Conservation (phyloP, 2,329 filamentous ascomycete species). For the Alternaria infectoria region DNA sequence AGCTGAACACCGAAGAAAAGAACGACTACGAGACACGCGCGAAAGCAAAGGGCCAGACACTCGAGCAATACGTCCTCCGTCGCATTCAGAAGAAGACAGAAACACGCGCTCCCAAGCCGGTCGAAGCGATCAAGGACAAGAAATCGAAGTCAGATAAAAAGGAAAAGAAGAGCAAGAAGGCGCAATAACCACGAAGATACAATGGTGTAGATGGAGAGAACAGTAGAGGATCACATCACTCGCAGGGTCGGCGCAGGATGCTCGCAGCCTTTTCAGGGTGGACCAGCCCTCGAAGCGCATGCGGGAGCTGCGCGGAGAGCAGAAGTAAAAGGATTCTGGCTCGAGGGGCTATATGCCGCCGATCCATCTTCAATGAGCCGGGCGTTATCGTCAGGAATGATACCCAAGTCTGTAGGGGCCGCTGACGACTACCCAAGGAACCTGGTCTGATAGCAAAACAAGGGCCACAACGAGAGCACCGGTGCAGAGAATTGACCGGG, state of each 20-base stretch:
- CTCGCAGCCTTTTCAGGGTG: background rate
- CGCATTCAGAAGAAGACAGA: slow-evolving; percentile 44
- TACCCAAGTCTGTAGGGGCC: background rate
- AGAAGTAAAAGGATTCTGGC: background rate
- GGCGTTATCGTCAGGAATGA: background rate
- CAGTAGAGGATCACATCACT: background rate
- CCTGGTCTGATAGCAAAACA: background rate
- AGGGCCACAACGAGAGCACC: background rate
- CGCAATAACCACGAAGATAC: background rate
- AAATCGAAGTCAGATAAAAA: background rate
- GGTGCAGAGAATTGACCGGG: background rate
- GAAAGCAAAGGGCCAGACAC: slow-evolving; percentile 44
- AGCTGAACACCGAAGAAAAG: slow-evolving; percentile 36
- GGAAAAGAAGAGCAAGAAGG: slow-evolving; percentile 4
- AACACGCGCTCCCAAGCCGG: slow-evolving; percentile 14
- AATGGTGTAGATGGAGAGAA: background rate
- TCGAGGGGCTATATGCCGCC: background rate
- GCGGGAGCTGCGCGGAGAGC: background rate
- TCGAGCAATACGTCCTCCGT: slow-evolving; percentile 46
- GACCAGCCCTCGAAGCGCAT: background rate
- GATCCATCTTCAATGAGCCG: background rate
- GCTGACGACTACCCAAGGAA: background rate
- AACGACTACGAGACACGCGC: slow-evolving; percentile 44
- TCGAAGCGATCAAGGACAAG: background rate
- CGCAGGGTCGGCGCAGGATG: background rate